Base-by-base conservation (phyloP, 163 green algal genomes). In the Chloromonas sp. region DNA sequence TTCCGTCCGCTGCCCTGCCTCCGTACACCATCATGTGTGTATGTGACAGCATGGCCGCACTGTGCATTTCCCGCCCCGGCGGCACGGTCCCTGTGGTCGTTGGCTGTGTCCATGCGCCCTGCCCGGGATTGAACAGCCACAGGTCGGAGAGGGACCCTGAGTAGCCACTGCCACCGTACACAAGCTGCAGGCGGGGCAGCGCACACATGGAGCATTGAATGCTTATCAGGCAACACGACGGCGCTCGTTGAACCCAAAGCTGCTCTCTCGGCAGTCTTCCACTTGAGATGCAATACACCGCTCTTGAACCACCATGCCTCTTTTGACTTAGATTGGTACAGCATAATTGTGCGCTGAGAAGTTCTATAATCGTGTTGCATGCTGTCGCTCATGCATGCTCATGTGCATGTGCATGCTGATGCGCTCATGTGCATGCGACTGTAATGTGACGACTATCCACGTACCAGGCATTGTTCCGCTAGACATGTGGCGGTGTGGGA, bases 141-240 rank as follows among this genome's bases (percentile, higher is more conserved):
- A 94, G 83, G 81, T 96, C 93, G 2, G 85, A 84, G 81, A 96
- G 86, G 2, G 89, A 87, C 36, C 91, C 93, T 13, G 92, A 85
- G 78, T 89, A 84, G n/a, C 93, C 92, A 2, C 90, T 91, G 8
- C 93, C 93, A 58, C 93, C 93, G 89, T 93, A 96, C 5, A 96
- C 80, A 3, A 94, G 60, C 92, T 94, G 89, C 82, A 1, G 14
- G n/a, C 74, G 36, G 36, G 36, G 36, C 36, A 36, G 36, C 36
- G 36, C 36, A 36, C 71, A 58, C 71, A 2, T 15, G 14, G 36
- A 78, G 71, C 1, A 78, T 15, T 2, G 2, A 36, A 36, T 36
- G 36, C 1, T 2, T 1, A 15, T 1, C 71, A 78, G 1, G 71
- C 36, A 1, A 58, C 71, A 78, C 36, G 71, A 78, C 14, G 36